Evolutionary conservation across 23 red algal genomes (phyloP).

Genomic region (Gracilaria domingensis): DNA sequence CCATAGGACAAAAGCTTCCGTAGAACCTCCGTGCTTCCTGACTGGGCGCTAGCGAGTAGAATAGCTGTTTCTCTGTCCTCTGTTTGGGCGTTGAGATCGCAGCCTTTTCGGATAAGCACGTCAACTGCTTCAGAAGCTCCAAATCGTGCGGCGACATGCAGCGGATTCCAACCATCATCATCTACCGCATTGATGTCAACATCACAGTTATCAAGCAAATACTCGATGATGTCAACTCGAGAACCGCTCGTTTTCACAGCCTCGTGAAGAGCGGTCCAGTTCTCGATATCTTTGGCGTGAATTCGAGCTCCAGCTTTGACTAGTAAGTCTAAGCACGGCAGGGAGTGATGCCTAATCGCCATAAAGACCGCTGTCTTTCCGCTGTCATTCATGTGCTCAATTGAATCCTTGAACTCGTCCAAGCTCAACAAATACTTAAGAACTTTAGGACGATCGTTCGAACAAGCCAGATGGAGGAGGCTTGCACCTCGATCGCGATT

Average conservation of each 20-base stretch:
- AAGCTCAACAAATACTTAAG: slow-evolving; percentile 26
- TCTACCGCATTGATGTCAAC: slow-evolving; percentile 55
- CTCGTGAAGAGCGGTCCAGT: slow-evolving; percentile 65
- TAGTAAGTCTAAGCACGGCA: slow-evolving; percentile 42
- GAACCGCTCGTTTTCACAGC: slow-evolving; percentile 51
- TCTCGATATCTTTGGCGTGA: slow-evolving; percentile 66
- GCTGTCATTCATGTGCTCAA: slow-evolving; percentile 69
- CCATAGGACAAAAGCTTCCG: slow-evolving; percentile 46
- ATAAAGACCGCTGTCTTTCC: slow-evolving; percentile 66
- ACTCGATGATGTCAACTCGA: slow-evolving; percentile 43
- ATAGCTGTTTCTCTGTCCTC: slow-evolving; percentile 63
- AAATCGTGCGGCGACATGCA: slow-evolving; percentile 53
- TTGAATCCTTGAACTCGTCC: slow-evolving; percentile 30
- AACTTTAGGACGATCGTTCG: slow-evolving; percentile 36
- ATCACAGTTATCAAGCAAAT: slow-evolving; percentile 42
- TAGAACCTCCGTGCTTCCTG: slow-evolving; percentile 54
- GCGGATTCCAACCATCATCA: slow-evolving; percentile 71
- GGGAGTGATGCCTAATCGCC: slow-evolving; percentile 57
- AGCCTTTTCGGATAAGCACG: slow-evolving; percentile 45
- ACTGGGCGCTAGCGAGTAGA: slow-evolving; percentile 55
- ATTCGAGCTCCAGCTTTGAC: slow-evolving; percentile 47
- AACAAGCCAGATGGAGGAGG: slow-evolving; percentile 50
- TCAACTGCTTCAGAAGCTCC: slow-evolving; percentile 46
- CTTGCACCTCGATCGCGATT: slow-evolving; percentile 51
- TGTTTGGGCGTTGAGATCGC: slow-evolving; percentile 57